Evolutionary conservation across 352 stramenopile genomes (phyloP), one percentile per base, ranked within the genome.

Genomic region (Thalassiosira hispida): DNA sequence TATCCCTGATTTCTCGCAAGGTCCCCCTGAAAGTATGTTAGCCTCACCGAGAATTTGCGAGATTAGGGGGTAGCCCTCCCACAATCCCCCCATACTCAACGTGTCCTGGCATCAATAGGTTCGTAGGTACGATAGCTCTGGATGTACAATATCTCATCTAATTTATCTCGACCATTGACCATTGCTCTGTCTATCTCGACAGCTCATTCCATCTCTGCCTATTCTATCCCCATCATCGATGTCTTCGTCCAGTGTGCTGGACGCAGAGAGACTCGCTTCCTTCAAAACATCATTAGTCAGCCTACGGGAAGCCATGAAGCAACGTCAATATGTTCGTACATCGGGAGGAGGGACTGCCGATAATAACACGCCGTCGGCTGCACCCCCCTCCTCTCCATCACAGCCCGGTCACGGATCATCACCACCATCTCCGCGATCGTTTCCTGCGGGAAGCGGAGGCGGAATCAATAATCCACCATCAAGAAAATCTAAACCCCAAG

Each of bases 281-380:
- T 71, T 71, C 62, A 71, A 71, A 61, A 47, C 47, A 52, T 71
- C 62, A 12, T 47, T 71, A 29, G 27, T 73, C 12, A 53, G 46
- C 9, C 38, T 60, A n/a, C 40, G 20, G 56, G 51, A 57, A 18
- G 60, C 60, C 8, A 78, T 67, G 38, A 76, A 60, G 62, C 67
- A 76, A 23, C 67, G 67, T 20, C 67, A 76, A 27, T 52, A 27
- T 18, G 67, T 42, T 72, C 70, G 59, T 14, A 78, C 51, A 35
- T 40, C 46, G 22, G 42, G 33, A 31, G 53, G 46, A 2, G 33
- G 44, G 16, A 38, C 18, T 18, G 5, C 18, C 12, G 35, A 59
- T 23, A 18, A 22, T 18, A 20, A 6, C 11, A n/a, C 4, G 11
- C 6, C n/a, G 20, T 23, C 53, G 16, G 33, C 53, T 5, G 33